A percentile compares a stretch with the other conserved stretches of the same genome.
phyloP scores from a whole-genome alignment of 192 early-diverging fungal genomes.

The Haplosporangium gracile region DNA sequence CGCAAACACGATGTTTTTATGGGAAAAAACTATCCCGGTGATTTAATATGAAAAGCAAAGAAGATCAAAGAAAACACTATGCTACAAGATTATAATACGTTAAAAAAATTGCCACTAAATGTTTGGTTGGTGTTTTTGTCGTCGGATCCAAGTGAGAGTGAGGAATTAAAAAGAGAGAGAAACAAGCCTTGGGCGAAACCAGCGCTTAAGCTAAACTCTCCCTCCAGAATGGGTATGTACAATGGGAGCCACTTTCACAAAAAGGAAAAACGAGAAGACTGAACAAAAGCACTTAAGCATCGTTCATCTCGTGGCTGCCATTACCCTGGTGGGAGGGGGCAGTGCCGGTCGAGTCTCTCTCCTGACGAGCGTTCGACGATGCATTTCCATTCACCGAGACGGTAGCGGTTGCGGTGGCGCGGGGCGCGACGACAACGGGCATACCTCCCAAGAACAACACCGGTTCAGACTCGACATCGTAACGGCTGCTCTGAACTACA shows the following conservation, averaged over 20 bases:
- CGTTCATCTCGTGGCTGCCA: constrained; percentile 3
- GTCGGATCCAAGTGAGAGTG: constrained; percentile 2
- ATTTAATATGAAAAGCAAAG: neutral
- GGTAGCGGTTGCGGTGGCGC: constrained; percentile 45
- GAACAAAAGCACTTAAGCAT: constrained; percentile 15
- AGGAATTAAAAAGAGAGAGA: neutral
- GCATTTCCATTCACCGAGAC: neutral
- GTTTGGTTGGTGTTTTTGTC: constrained; percentile 31
- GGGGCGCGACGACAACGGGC: constrained; percentile 66
- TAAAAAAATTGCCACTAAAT: constrained; percentile 23
- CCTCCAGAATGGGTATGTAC: neutral
- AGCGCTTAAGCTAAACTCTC: neutral
- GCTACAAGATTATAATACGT: neutral
- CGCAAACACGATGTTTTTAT: neutral
- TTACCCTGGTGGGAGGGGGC: constrained; percentile 7
- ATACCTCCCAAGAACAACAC: constrained; percentile 50
- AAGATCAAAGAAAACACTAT: constrained; percentile 2
- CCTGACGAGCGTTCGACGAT: constrained; percentile 38
- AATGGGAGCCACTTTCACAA: constrained; percentile 1
- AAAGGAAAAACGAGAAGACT: neutral
- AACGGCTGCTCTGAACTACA: constrained; percentile 55
- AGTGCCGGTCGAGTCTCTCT: constrained; percentile 6
- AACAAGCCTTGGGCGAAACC: neutral
- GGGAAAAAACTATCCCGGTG: neutral
- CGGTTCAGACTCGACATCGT: constrained; percentile 52